A percentile compares a stretch with the other conserved stretches of the same genome.
phyloP scores from a whole-genome alignment of 208 protist genomes.

The Acanthamoeba royreba region DNA sequence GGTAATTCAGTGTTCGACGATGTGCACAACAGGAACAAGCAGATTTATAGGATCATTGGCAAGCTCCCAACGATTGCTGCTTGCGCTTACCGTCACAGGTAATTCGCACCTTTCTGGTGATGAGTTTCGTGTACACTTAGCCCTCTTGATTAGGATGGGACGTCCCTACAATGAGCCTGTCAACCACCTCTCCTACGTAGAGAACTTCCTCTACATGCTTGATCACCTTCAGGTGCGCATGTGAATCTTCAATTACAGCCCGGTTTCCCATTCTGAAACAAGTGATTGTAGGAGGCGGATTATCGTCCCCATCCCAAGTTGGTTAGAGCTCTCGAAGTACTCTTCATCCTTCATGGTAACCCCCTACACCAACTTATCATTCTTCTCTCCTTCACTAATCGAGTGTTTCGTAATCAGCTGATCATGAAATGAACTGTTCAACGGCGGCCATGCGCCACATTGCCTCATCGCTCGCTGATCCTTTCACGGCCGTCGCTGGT shows the following conservation, averaged over 20 bases:
- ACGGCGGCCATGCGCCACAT: constrained; percentile 80
- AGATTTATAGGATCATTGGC: constrained; percentile 81
- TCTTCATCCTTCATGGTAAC: constrained; percentile 24
- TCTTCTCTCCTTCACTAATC: neutral
- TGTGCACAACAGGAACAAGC: constrained; percentile 68
- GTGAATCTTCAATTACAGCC: neutral
- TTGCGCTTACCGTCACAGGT: constrained; percentile 76
- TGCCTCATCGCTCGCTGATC: constrained; percentile 68
- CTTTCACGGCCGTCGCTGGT: constrained; percentile 70
- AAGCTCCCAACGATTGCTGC: constrained; percentile 84
- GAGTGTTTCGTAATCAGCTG: constrained; percentile 75
- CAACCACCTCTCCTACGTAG: constrained; percentile 75
- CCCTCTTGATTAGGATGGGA: neutral
- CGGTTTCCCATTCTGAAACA: neutral
- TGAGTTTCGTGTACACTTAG: neutral
- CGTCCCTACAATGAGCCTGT: constrained; percentile 69
- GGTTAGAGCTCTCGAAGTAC: constrained; percentile 49
- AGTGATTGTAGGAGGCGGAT: constrained; percentile 17
- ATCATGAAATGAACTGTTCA: constrained; percentile 85
- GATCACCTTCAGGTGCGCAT: constrained; percentile 47
- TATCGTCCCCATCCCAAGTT: constrained; percentile 63
- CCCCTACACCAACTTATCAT: neutral
- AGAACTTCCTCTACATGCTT: constrained; percentile 86
- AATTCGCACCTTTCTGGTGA: neutral
- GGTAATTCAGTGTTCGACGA: constrained; percentile 58